phyloP scores from a whole-genome alignment of 1,139 yeast species.

The Hansenula anomala region DNA sequence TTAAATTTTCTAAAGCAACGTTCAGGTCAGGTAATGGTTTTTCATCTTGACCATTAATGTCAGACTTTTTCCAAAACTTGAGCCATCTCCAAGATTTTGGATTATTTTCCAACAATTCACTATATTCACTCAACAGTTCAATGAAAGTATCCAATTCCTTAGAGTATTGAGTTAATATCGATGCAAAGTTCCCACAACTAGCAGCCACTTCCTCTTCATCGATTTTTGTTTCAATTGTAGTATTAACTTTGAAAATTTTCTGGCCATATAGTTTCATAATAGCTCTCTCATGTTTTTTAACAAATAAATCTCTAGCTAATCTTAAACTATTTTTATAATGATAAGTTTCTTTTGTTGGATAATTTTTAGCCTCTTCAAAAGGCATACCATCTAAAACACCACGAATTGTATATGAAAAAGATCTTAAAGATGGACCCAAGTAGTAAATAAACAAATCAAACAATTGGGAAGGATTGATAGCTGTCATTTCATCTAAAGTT shows the following conservation, averaged over 20 bases:
- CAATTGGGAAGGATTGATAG: constrained; percentile 40
- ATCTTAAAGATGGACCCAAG: constrained; percentile 69
- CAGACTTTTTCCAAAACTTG: constrained; percentile 41
- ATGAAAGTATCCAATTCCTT: constrained; percentile 50
- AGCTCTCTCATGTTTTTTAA: constrained; percentile 52
- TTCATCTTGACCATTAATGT: neutral
- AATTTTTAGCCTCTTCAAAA: constrained; percentile 36
- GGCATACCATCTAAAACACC: constrained; percentile 60
- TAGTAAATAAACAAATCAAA: constrained; percentile 63
- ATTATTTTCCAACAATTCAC: constrained; percentile 23
- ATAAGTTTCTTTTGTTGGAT: constrained; percentile 33
- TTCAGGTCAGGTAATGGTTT: constrained; percentile 13
- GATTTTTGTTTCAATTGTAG: constrained; percentile 33
- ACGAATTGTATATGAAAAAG: constrained; percentile 59
- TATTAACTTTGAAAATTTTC: constrained; percentile 38
- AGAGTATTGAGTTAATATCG: constrained; percentile 59
- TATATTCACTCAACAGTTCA: constrained; percentile 40
- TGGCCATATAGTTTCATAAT: constrained; percentile 56
- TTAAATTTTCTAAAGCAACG: constrained; percentile 14
- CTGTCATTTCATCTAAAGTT: constrained; percentile 13
- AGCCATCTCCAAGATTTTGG: constrained; percentile 47
- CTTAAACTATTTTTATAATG: constrained; percentile 46
- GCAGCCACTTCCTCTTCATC: constrained; percentile 83
- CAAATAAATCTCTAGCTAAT: constrained; percentile 50
- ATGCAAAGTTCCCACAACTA: constrained; percentile 75